A percentile compares a stretch with the other conserved stretches of the same genome.
These are phyloP conservation scores for Glycine latifolia DNA, from an alignment of 306 rosid genomes.

Conservation along the genomic window DNA sequence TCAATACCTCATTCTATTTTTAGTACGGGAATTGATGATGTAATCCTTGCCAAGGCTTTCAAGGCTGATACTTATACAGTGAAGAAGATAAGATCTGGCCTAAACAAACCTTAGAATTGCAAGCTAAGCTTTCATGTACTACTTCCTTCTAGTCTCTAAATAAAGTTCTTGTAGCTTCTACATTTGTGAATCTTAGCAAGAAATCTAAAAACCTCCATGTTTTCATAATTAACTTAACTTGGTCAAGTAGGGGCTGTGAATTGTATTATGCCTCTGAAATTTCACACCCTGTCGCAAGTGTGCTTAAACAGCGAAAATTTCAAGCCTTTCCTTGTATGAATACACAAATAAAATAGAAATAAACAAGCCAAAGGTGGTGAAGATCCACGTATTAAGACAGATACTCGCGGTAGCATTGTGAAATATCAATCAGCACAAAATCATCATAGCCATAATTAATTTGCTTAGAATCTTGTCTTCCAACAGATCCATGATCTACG, in stretches of 20 bases:
- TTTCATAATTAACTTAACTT: background rate
- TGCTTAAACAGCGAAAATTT: background rate
- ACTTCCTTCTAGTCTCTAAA: background rate
- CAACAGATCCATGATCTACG: background rate
- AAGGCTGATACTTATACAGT: slow-evolving; percentile 38
- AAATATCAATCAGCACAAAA: background rate
- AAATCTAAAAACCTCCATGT: background rate
- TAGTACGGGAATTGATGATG: slow-evolving; percentile 39
- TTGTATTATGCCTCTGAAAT: background rate
- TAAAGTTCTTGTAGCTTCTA: background rate
- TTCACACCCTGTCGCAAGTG: background rate
- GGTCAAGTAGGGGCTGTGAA: background rate
- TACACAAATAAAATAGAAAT: too few species aligned
- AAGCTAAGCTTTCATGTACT: background rate
- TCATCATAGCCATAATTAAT: background rate
- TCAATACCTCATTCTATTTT: slow-evolving; percentile 39
- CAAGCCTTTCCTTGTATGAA: background rate
- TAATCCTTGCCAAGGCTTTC: slow-evolving; percentile 46
- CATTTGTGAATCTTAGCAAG: background rate
- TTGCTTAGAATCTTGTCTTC: slow-evolving; percentile 5
- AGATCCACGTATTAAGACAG: background rate
- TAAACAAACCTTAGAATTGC: background rate
- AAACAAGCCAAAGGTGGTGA: background rate
- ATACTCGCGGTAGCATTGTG: background rate
- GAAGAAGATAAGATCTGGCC: slow-evolving; percentile 35